Conservation (phyloP, 78 protist species). For the slime mould (Dictyostelium discoideum) region DNA sequence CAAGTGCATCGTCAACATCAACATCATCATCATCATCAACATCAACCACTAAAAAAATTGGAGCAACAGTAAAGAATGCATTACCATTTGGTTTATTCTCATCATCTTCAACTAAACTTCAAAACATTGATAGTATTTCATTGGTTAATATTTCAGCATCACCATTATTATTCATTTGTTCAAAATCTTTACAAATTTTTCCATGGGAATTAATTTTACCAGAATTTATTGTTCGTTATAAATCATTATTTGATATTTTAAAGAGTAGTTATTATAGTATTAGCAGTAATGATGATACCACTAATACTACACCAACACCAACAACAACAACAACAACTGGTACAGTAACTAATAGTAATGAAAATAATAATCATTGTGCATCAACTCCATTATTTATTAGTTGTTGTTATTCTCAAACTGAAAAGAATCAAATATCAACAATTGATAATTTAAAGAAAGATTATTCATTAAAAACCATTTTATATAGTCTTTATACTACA, state of each 20-base stretch:
- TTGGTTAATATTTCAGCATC: constrained; percentile 59
- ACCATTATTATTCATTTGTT: constrained; percentile 57
- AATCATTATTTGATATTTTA: constrained; percentile 65
- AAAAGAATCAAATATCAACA: constrained; percentile 26
- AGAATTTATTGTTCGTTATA: constrained; percentile 58
- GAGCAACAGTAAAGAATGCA: neutral
- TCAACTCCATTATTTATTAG: constrained; percentile 43
- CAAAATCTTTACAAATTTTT: constrained; percentile 66
- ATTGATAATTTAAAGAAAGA: constrained; percentile 53
- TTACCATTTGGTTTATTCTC: constrained; percentile 47
- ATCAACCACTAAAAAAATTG: neutral
- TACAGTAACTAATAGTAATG: neutral
- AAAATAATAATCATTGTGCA: constrained; percentile 4
- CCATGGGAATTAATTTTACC: constrained; percentile 82
- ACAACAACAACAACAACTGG: neutral
- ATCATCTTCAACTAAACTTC: neutral
- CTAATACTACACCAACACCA: neutral
- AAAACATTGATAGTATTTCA: neutral
- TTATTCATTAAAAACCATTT: neutral
- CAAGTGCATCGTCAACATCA: neutral
- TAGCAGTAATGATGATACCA: neutral
- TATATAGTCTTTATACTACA: constrained; percentile 30
- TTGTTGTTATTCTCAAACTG: constrained; percentile 40
- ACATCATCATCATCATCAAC: neutral
- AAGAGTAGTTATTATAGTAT: constrained; percentile 34